Conservation (phyloP, 169 alveolate genomes). For the Plasmodium gaboni region DNA sequence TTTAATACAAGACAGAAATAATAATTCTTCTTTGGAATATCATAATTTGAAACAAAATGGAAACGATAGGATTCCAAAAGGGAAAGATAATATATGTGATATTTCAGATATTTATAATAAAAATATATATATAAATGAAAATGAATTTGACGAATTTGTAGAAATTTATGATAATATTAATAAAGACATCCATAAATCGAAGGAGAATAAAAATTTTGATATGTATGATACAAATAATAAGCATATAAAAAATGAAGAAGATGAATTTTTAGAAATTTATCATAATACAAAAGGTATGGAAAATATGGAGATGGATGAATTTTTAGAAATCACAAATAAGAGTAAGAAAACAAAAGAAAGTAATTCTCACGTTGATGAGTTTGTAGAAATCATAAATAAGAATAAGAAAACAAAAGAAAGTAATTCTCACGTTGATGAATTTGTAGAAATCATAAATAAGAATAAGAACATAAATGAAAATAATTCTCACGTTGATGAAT, state of each 20-base stretch:
- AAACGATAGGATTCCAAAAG: constrained; percentile 15
- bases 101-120: constrained; percentile 56
- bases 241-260: background rate
- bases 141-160: constrained; percentile 22
- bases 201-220: background rate
- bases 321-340: constrained; percentile 30
- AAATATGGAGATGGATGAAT: constrained; percentile 23
- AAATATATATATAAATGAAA: constrained; percentile 14
- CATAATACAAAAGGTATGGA: constrained; percentile 2
- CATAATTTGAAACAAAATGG: constrained; percentile 23
- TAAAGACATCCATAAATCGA: background rate
- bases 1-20: constrained; percentile 6
- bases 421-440: background rate
- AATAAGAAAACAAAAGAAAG: background rate
- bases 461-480: background rate
- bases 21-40: constrained; percentile 15
- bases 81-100: constrained; percentile 15
- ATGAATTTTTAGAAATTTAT: constrained; percentile 36
- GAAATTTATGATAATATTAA: constrained; percentile 35
- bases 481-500: background rate
- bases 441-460: constrained; percentile 1
- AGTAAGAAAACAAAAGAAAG: background rate
- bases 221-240: background rate
- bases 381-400: constrained; percentile 34
- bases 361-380: constrained; percentile 13